Base-by-base conservation (phyloP, 2,329 filamentous ascomycete genomes). In the Pyrenochaeta sp. region DNA sequence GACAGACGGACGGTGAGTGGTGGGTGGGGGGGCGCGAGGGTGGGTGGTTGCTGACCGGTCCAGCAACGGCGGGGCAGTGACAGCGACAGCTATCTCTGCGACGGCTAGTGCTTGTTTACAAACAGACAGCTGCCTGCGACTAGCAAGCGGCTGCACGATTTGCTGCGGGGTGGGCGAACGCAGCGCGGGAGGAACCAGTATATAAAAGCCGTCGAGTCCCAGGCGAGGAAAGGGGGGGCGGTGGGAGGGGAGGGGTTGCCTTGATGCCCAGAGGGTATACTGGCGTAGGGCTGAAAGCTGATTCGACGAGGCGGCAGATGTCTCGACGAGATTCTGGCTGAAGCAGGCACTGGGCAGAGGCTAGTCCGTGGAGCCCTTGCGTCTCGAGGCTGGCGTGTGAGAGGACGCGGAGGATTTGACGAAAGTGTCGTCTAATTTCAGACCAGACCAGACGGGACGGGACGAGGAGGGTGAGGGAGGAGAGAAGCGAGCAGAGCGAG, bases 231-330 rank as follows among this genome's bases (percentile, higher is more conserved):
- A 56, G 54, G 58, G 54, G 55, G 43, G 27, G 49, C 46, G 46
- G 37, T 41, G 44, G n/a, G n/a, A n/a, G n/a, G n/a, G n/a, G n/a
- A n/a, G n/a, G n/a, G n/a, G n/a, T n/a, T n/a, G n/a, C n/a, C 30
- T 33, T 6, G 35, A 21, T 36, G 40, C 35, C 6, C n/a, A 48
- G n/a, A 54, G 44, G 14, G 44, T n/a, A n/a, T n/a, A n/a, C 36
- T 32, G 32, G 42, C 43, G 54, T 60, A 60, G 52, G 59, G 54
- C 56, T 58, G 59, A 56, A 41, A 54, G 51, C 49, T 71, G 66
- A 68, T 69, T 71, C 60, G 66, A 59, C 58, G 50, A 29, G 39
- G 54, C 51, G 60, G 56, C 52, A 62, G 58, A 37, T 61, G 60
- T 53, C 54, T 58, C 50, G 51, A 56, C 58, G 47, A 35, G 45